These are phyloP conservation scores for Alternaria triticina DNA, from an alignment of 2,329 filamentous ascomycete genomes.

Conservation along the genomic window DNA sequence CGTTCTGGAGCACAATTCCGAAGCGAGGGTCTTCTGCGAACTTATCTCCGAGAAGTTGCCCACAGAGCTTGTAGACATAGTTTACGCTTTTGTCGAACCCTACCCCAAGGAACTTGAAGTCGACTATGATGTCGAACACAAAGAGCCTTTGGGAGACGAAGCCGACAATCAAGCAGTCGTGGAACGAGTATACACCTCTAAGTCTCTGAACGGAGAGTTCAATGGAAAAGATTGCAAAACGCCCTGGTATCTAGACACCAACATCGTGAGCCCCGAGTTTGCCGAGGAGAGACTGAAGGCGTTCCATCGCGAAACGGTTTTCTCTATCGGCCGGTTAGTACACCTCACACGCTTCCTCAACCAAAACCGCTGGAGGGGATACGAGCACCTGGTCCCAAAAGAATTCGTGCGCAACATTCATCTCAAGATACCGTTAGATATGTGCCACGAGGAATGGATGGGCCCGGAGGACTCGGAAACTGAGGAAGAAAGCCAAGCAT, in stretches of 20 bases:
- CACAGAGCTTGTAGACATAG: not conserved
- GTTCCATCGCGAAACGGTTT: not conserved
- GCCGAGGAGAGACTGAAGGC: not conserved
- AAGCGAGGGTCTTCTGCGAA: not conserved
- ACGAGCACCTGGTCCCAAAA: not conserved
- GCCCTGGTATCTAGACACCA: not conserved
- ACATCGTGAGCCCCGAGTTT: not conserved
- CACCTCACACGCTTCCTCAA: not conserved
- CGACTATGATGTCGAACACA: not conserved
- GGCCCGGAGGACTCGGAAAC: not conserved
- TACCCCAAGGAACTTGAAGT: not conserved
- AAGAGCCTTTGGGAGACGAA: not conserved
- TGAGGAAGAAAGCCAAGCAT: not conserved
- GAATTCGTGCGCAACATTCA: not conserved
- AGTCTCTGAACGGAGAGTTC: not conserved
- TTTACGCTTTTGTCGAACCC: not conserved
- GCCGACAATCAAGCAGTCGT: not conserved
- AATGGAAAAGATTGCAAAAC: not conserved
- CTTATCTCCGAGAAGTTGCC: not conserved
- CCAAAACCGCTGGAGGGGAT: not conserved
- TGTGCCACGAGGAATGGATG: not conserved
- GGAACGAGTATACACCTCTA: not conserved
- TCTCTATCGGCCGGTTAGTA: not conserved
- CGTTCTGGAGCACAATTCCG: not conserved
- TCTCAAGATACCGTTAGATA: not conserved